Base-by-base conservation (phyloP, 2,329 filamentous ascomycete species). In the Colletotrichum spaethianum region DNA sequence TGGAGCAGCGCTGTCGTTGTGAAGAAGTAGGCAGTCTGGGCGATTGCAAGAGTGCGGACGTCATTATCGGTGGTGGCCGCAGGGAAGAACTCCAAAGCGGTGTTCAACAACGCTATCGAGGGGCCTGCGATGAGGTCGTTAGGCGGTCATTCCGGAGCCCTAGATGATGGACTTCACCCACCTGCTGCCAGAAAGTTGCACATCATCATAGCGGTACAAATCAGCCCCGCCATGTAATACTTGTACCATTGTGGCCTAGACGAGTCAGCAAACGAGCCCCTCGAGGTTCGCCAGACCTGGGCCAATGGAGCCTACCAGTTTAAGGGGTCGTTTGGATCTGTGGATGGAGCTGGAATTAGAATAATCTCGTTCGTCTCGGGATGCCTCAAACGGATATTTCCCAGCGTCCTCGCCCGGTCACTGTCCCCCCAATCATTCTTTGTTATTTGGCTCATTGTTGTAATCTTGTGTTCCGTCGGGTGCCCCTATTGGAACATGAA, bases 111-210 rank as follows among this genome's bases (percentile, higher is more conserved):
- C 65, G 86, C 86, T 38, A 89, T 84, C 3, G 84, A 84, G 3
- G 88, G 87, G 0, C 85, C 77, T 78, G 31, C 23, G 40, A 40
- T 33, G 38, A 36, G 7, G 23, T 59, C 36, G 42, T 73, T 18
- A 71, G 68, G 33, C 18, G 26, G 5, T 60, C 28, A 44, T 56
- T 38, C 28, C 14, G 16, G 16, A 26, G 36, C 38, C 20, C 44
- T 52, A 56, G 42, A 16, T 20, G 56, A 60, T 31, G 36, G 31
- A 42, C 26, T 52, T 40, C 28, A 69, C 59, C 70, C 74, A 78
- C 83, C 88, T n/a, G 87, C 88, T 0, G 87, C 87, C 5, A 90
- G 79, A 74, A 89, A 89, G 77, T 89, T 90, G 79, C 84, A 87
- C 78, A 89, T 83, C 72, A 88, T 82, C 81, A 90, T 89, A 63